Conservation (phyloP, 805 yeast species). For the Cyberlindnera suaveolens region DNA sequence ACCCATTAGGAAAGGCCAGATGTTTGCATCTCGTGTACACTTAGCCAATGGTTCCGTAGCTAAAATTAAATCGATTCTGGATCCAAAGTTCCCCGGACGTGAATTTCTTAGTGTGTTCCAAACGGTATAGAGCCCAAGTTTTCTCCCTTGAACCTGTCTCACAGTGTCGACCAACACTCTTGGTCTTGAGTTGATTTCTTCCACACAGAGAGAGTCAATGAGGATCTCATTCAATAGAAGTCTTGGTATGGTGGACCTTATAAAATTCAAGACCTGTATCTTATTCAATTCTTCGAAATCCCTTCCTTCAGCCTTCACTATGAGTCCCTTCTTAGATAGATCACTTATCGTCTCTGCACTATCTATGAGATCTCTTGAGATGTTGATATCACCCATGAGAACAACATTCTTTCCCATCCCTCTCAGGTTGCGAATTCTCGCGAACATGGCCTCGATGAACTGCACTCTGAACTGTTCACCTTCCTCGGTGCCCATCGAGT, state of each 20-base stretch:
- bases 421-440: conserved; percentile 53
- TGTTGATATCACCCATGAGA: conserved; percentile 85
- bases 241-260: conserved; percentile 35
- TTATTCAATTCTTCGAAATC: conserved; percentile 32
- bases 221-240: conserved; percentile 41
- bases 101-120: conserved; percentile 82
- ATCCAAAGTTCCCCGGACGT: conserved; percentile 79
- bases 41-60: conserved; percentile 34
- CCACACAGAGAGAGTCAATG: conserved; percentile 26
- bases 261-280: conserved; percentile 27
- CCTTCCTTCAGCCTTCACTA: conserved; percentile 23
- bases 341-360: conserved; percentile 63
- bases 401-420: conserved; percentile 59
- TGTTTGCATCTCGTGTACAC: conserved; percentile 34
- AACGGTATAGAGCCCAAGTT: conserved; percentile 72
- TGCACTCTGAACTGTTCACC: conserved; percentile 53
- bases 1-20: conserved; percentile 70
- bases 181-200: conserved; percentile 23
- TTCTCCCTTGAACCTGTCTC: conserved; percentile 48
- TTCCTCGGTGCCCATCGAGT: conserved; percentile 63
- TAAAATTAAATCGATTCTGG: conserved; percentile 78
- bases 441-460: conserved; percentile 54
- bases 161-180: conserved; percentile 51
- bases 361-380: conserved; percentile 74
- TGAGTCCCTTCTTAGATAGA: conserved; percentile 30